phyloP scores from a whole-genome alignment of 2,329 filamentous ascomycete species.

The Fusarium dlaminii region DNA sequence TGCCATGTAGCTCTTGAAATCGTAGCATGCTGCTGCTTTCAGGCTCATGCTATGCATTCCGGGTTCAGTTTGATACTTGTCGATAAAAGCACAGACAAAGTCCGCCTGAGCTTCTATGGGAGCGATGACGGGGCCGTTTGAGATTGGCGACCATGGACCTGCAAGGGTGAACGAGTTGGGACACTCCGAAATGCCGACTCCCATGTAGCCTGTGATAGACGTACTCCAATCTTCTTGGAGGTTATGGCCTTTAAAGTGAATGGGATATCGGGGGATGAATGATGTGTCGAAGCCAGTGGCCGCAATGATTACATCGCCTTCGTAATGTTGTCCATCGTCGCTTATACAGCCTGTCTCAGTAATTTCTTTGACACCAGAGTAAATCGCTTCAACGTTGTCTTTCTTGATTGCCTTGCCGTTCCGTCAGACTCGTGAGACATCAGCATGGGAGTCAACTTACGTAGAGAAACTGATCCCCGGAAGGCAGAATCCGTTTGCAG shows the following conservation, averaged over 20 bases:
- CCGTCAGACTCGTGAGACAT: not conserved
- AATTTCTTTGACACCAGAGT: not conserved
- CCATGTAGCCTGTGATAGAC: slow-evolving; percentile 16
- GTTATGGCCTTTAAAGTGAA: slow-evolving; percentile 3
- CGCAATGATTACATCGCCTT: slow-evolving; percentile 5
- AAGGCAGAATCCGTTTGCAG: slow-evolving; percentile 11
- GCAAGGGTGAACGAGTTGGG: slow-evolving; percentile 18
- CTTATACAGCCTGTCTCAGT: slow-evolving; percentile 11
- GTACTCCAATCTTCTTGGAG: slow-evolving; percentile 14
- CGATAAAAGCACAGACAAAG: slow-evolving; percentile 22
- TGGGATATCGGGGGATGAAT: slow-evolving; percentile 8
- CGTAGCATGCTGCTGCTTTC: slow-evolving; percentile 10
- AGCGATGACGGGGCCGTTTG: slow-evolving; percentile 16
- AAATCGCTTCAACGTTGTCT: not conserved
- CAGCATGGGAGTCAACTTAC: not conserved
- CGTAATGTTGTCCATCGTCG: not conserved
- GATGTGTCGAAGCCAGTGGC: slow-evolving; percentile 19
- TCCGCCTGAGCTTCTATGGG: slow-evolving; percentile 18
- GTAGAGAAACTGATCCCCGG: slow-evolving; percentile 11
- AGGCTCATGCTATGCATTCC: slow-evolving; percentile 7
- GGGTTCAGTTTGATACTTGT: slow-evolving; percentile 25
- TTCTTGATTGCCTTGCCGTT: not conserved
- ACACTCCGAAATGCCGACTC: slow-evolving; percentile 11
- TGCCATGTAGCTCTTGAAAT: slow-evolving; percentile 22
- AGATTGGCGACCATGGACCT: slow-evolving; percentile 12